Evolutionary conservation across 805 yeast species (phyloP), one percentile per base, ranked within the genome.

Genomic region (Cyberlindnera mycetangii): DNA sequence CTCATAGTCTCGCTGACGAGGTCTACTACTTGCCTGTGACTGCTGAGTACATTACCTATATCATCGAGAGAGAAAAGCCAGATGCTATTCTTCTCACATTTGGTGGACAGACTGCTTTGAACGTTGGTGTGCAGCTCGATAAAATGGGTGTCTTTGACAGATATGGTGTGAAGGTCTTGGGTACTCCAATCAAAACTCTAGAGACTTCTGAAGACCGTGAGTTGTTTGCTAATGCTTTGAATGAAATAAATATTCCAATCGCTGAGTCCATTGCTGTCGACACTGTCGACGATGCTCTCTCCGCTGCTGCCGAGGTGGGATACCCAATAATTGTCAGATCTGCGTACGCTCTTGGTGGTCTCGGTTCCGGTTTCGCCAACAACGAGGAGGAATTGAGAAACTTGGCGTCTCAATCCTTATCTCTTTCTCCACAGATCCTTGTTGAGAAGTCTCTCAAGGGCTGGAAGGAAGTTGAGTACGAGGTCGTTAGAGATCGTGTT

Each of bases 381-480:
- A 83, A 88, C 66, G 82, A 78, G 52, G 76, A 76, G 46, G 98
- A 93, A 69, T 78, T 92, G 61, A 79, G 81, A 66, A 85, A 92
- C 70, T 76, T 92, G 66, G 85, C 96, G 37, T 79, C 96, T 24
- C 95, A 88, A 68, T 87, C 97, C 1, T 74, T 92, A 51, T 81
- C 96, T 21, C 71, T 90, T 51, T 81, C 98, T 17, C 97, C 97
- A 41, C 99, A 92, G 74, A 89, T 92, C 55, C 73, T 92, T 57
- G 98, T 92, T 51, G 99, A 92, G 71, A 90, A 86, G 75, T 92
- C 98, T 6, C 75, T 92, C 71, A 92, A 90, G 74, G 99, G 99
- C 53, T 92, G 99, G 99, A 92, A 92, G 68, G 99, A 92, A 70
- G 95, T 92, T 51, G 99, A 92, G 71, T 92, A 92, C 67, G 99